Percentiles rank a stretch among this genome's conserved stretches.
Evolutionary conservation across 208 protist genomes (phyloP).

Genomic region (Polymyxa betae): DNA sequence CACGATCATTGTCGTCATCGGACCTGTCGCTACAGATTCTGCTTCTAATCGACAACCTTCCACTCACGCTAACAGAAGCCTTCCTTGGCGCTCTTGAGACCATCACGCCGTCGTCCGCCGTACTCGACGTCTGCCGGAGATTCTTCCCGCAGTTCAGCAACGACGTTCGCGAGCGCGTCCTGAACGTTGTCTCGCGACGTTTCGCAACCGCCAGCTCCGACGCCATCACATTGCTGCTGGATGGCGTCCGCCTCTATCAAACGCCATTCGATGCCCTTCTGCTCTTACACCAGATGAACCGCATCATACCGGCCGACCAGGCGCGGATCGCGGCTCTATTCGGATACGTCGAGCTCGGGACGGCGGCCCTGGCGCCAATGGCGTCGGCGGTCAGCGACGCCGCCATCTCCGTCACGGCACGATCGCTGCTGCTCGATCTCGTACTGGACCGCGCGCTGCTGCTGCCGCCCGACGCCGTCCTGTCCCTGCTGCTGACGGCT

Average conservation of each 20-base stretch:
- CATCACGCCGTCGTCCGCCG: neutral
- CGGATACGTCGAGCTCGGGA: neutral
- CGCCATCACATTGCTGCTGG: neutral
- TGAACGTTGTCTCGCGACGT: neutral
- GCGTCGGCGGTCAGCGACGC: neutral
- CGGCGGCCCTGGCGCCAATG: neutral
- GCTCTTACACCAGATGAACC: neutral
- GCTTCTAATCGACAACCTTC: neutral
- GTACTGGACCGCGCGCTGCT: neutral
- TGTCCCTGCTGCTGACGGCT: neutral
- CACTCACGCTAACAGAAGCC: neutral
- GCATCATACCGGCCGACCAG: neutral
- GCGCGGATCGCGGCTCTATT: neutral
- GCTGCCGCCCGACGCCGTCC: neutral
- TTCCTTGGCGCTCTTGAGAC: neutral
- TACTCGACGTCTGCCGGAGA: too few species aligned
- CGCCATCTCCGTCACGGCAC: neutral
- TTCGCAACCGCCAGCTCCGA: neutral
- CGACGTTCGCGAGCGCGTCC: neutral
- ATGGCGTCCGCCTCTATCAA: neutral
- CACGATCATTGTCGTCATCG: neutral
- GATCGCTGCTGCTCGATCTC: neutral
- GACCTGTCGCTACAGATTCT: neutral
- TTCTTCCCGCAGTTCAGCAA: too few species aligned
- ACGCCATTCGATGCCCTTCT: neutral